Conservation (phyloP, 495 filamentous ascomycete species). For the Astrothelium subdiscretum region DNA sequence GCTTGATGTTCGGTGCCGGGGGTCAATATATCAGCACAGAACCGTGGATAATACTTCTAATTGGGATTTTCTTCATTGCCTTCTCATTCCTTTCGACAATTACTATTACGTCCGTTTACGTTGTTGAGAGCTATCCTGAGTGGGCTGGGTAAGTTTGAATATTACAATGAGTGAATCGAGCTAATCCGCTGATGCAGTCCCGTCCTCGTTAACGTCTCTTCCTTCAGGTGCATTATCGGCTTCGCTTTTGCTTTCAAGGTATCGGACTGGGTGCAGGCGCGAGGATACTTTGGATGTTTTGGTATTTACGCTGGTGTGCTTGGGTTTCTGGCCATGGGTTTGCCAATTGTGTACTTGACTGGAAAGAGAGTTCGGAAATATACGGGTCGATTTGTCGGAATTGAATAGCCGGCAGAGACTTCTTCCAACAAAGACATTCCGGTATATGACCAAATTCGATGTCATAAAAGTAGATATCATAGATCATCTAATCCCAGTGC, state of each 20-base stretch:
- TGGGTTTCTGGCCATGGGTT: constrained; percentile 14
- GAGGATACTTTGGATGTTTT: constrained; percentile 16
- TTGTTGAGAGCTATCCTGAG: constrained; percentile 22
- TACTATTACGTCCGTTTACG: constrained; percentile 18
- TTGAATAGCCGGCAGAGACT: background rate
- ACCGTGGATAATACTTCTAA: constrained; percentile 5
- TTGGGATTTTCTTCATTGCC: constrained; percentile 10
- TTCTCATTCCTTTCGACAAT: constrained; percentile 15
- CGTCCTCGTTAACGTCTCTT: constrained; percentile 22
- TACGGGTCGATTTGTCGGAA: background rate
- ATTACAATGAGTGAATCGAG: background rate
- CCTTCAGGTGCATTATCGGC: constrained; percentile 18
- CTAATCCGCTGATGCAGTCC: constrained; percentile 4
- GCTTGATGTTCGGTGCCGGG: constrained; percentile 18
- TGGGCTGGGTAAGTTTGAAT: constrained; percentile 17
- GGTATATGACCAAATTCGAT: background rate
- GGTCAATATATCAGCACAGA: constrained; percentile 12
- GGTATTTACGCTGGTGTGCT: constrained; percentile 20
- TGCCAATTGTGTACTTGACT: constrained; percentile 18
- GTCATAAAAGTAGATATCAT: background rate
- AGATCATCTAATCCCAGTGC: background rate
- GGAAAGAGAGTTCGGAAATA: constrained; percentile 16
- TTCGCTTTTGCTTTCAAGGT: constrained; percentile 17
- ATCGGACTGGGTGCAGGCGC: constrained; percentile 15
- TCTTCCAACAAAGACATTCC: background rate